Evolutionary conservation across 2,329 filamentous ascomycete species (phyloP).

Genomic region (Xylariaceae sp.): DNA sequence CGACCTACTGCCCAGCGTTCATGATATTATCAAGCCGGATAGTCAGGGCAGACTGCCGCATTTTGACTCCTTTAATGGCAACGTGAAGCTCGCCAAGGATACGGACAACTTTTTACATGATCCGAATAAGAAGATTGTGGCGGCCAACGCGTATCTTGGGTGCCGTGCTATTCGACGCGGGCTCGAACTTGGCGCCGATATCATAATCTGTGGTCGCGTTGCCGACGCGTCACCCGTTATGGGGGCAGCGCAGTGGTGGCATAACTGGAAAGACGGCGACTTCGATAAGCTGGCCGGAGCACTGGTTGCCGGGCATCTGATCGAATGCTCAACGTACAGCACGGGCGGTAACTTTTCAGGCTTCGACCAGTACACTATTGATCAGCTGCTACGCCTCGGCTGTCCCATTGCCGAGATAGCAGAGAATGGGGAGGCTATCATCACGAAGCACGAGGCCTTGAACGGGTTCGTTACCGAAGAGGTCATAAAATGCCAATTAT

Average conservation of each 20-base stretch:
- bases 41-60: slow-evolving; percentile 28
- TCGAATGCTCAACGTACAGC: slow-evolving; percentile 52
- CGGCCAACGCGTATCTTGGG: slow-evolving; percentile 51
- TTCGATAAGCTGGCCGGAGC: slow-evolving; percentile 49
- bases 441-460: slow-evolving; percentile 35
- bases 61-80: slow-evolving; percentile 35
- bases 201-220: slow-evolving; percentile 47
- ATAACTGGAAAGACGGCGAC: slow-evolving; percentile 45
- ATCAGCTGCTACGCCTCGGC: slow-evolving; percentile 33
- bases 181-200: slow-evolving; percentile 41
- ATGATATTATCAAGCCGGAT: slow-evolving; percentile 21
- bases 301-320: slow-evolving; percentile 49
- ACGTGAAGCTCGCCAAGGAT: slow-evolving; percentile 38
- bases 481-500: slow-evolving; percentile 42
- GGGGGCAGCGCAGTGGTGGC: slow-evolving; percentile 53
- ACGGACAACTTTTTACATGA: slow-evolving; percentile 33
- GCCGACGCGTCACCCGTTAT: slow-evolving; percentile 51
- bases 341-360: slow-evolving; percentile 54
- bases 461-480: slow-evolving; percentile 38
- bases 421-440: slow-evolving; percentile 32
- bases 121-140: slow-evolving; percentile 32
- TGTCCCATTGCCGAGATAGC: slow-evolving; percentile 40
- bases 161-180: slow-evolving; percentile 45
- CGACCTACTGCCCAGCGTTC: slow-evolving; percentile 34
- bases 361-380: slow-evolving; percentile 39